phyloP scores from a whole-genome alignment of 208 protist genomes.

The Trichomonas tenax region DNA sequence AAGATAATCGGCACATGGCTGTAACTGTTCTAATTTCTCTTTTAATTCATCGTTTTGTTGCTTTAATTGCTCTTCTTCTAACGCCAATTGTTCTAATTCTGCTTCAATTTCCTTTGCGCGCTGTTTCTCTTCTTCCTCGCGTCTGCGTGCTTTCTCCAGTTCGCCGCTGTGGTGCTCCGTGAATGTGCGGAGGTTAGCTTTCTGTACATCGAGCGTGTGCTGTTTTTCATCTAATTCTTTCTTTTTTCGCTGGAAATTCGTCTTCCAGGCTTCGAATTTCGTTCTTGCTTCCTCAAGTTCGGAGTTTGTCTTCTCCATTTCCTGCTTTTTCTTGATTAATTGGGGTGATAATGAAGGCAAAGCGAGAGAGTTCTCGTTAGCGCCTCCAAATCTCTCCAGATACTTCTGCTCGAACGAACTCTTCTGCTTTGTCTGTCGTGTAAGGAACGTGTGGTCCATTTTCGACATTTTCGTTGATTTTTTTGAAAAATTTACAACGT shows the following conservation, averaged over 20 bases:
- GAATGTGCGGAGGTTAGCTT: not conserved
- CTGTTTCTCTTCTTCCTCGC: not conserved
- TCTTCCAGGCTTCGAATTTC: constrained; percentile 9
- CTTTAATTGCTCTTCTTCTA: not conserved
- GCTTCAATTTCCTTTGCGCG: not conserved
- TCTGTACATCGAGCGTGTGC: not conserved
- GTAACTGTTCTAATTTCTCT: not conserved
- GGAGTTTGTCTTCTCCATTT: not conserved
- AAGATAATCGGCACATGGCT: not conserved
- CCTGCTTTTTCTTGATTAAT: not conserved
- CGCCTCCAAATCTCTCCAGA: not conserved
- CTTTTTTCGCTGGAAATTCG: not conserved
- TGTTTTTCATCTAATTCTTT: constrained; percentile 22
- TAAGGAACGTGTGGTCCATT: not conserved
- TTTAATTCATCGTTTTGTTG: not conserved
- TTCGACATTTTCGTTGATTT: not conserved
- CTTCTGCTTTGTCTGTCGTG: not conserved
- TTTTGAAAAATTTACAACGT: not conserved
- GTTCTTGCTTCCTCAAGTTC: not conserved
- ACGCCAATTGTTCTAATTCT: not conserved
- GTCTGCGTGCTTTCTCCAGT: not conserved
- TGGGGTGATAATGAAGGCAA: not conserved
- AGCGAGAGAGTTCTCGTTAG: not conserved
- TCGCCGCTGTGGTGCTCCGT: not conserved
- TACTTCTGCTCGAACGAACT: not conserved